These are phyloP conservation scores for Suhomyces bokatorum DNA, from an alignment of 1,139 yeast genomes.

Conservation along the genomic window DNA sequence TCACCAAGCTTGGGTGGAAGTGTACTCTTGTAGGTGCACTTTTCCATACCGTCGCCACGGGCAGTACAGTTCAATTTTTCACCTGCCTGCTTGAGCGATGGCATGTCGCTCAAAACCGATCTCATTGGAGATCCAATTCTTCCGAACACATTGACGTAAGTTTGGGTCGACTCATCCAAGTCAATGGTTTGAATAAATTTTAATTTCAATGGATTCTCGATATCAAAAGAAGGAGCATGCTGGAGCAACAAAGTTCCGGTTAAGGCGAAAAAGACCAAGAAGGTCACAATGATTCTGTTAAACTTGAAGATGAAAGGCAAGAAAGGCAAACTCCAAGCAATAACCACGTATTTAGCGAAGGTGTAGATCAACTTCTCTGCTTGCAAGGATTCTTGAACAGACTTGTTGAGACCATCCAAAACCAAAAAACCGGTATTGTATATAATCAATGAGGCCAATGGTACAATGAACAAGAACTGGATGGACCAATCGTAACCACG, in stretches of 20 bases:
- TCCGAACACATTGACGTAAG: conserved; percentile 52
- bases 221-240: conserved; percentile 53
- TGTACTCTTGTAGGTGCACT: conserved; percentile 52
- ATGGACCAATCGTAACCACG: conserved; percentile 77
- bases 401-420: conserved; percentile 65
- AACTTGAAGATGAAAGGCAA: conserved; percentile 73
- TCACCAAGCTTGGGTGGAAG: conserved; percentile 48
- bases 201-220: conserved; percentile 64
- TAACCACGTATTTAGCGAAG: conserved; percentile 35
- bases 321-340: conserved; percentile 54
- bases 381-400: conserved; percentile 61
- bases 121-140: conserved; percentile 45
- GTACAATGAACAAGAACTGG: conserved; percentile 68
- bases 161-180: conserved; percentile 30
- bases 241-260: conserved; percentile 40
- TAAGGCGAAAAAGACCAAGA: conserved; percentile 35
- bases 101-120: conserved; percentile 55
- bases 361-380: conserved; percentile 51
- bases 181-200: conserved; percentile 64
- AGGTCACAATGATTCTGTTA: conserved; percentile 51
- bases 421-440: conserved; percentile 54
- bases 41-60: conserved; percentile 47
- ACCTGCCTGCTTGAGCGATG: conserved; percentile 52
- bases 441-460: conserved; percentile 56
- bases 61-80: conserved; percentile 35